Evolutionary conservation across 805 yeast species (phyloP).

Genomic region (Yamadazyma phyllophila): DNA sequence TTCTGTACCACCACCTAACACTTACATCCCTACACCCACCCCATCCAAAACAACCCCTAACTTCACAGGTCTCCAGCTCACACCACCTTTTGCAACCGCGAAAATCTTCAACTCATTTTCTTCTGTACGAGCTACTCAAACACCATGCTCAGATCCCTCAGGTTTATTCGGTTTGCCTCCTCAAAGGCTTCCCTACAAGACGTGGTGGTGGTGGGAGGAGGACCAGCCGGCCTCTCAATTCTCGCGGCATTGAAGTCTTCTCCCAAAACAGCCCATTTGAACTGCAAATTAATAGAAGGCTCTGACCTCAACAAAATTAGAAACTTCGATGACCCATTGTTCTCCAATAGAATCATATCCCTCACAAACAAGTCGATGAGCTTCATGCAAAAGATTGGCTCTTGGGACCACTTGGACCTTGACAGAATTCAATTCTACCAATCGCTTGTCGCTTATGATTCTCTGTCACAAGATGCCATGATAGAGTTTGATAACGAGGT

Average conservation of each 20-base stretch:
- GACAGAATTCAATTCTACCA: constrained; percentile 81
- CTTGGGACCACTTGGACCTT: constrained; percentile 65
- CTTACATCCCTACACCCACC: no score
- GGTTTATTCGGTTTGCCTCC: constrained; percentile 1
- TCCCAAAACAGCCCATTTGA: constrained; percentile 55
- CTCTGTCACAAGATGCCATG: constrained; percentile 54
- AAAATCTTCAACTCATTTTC: background rate
- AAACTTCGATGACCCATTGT: constrained; percentile 50
- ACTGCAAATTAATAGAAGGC: constrained; percentile 73
- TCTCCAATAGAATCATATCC: constrained; percentile 80
- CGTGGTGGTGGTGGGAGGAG: constrained; percentile 90
- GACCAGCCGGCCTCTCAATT: constrained; percentile 92
- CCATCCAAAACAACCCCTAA: no score
- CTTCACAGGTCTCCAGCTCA: no score
- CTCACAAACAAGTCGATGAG: constrained; percentile 77
- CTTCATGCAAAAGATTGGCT: constrained; percentile 67
- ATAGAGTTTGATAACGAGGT: constrained; percentile 67
- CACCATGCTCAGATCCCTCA: background rate
- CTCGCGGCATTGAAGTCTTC: constrained; percentile 78
- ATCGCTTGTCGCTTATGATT: constrained; percentile 83
- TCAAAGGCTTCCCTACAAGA: constrained; percentile 42
- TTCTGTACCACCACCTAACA: no score
- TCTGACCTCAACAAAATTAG: constrained; percentile 53
- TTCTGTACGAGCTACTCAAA: constrained; percentile 1
- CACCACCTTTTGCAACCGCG: background rate